Evolutionary conservation across 129 eudicot genomes (phyloP).

Genomic region (Erigeron canadensis): DNA sequence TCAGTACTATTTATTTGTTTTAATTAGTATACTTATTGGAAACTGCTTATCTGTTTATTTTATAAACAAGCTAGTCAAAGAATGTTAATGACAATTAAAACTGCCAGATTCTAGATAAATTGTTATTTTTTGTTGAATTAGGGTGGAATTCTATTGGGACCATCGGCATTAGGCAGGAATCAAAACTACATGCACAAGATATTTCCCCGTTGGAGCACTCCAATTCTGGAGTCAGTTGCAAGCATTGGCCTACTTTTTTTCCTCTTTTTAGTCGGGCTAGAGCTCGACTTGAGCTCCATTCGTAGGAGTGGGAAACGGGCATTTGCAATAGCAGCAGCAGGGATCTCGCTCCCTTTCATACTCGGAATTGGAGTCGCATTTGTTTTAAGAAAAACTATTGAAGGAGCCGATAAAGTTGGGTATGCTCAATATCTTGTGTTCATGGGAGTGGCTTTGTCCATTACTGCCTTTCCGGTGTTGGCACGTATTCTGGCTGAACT

Average conservation of each 20-base stretch:
- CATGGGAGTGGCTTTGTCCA: conserved; percentile 89
- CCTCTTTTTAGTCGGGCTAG: conserved; percentile 78
- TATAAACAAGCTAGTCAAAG: no score
- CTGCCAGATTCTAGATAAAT: no score
- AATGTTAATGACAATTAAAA: no score
- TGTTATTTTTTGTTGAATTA: conserved; percentile 18
- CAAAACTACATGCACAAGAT: conserved; percentile 57
- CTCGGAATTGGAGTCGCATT: conserved; percentile 67
- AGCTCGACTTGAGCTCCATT: conserved; percentile 67
- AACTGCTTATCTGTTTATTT: neutral
- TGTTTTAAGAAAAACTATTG: conserved; percentile 47
- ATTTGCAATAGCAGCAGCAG: conserved; percentile 65
- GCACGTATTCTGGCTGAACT: conserved; percentile 90
- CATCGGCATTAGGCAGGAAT: conserved; percentile 78
- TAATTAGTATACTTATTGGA: neutral
- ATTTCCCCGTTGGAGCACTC: conserved; percentile 79
- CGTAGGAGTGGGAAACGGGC: conserved; percentile 71
- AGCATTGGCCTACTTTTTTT: conserved; percentile 82
- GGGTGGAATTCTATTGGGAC: conserved; percentile 87
- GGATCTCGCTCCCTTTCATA: conserved; percentile 69
- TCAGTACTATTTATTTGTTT: neutral
- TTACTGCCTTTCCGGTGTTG: conserved; percentile 90
- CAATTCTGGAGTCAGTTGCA: conserved; percentile 80
- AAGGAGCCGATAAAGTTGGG: conserved; percentile 63
- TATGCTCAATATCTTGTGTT: conserved; percentile 58